phyloP scores from a whole-genome alignment of 257 asterid species.

The Solanum chmielewskii region DNA sequence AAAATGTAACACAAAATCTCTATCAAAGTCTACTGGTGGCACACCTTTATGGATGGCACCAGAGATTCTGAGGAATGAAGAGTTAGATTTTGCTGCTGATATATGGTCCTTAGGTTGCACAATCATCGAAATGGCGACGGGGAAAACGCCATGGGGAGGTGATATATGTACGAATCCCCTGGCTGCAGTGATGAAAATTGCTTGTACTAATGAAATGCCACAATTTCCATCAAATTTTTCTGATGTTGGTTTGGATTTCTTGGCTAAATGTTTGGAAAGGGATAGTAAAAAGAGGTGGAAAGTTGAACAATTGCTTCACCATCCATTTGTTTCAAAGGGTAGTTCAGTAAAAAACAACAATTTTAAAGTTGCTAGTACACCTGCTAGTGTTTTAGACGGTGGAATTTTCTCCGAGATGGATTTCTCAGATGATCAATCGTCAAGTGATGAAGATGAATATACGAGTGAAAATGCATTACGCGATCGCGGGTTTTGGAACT shows the following conservation, averaged over 20 bases:
- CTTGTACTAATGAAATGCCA: slow-evolving; percentile 28
- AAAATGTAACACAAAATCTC: background rate
- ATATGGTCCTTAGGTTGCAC: slow-evolving; percentile 69
- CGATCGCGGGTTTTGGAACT: background rate
- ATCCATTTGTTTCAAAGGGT: slow-evolving; percentile 25
- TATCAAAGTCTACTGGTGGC: slow-evolving; percentile 21
- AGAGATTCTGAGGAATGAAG: slow-evolving; percentile 30
- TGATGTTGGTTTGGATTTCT: slow-evolving; percentile 34
- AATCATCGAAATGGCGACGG: slow-evolving; percentile 59
- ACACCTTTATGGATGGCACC: slow-evolving; percentile 77
- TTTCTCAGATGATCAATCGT: slow-evolving; percentile 10
- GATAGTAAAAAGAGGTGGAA: slow-evolving; percentile 33
- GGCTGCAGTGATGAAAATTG: slow-evolving; percentile 30
- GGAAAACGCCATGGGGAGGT: slow-evolving; percentile 35
- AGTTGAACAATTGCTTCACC: slow-evolving; percentile 24
- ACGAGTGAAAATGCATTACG: slow-evolving; percentile 1
- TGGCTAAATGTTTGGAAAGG: slow-evolving; percentile 33
- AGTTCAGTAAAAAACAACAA: background rate
- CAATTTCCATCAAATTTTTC: slow-evolving; percentile 32
- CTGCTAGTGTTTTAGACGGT: slow-evolving; percentile 35
- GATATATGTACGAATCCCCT: slow-evolving; percentile 13
- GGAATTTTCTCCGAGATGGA: slow-evolving; percentile 1
- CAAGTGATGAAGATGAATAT: background rate
- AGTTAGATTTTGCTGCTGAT: slow-evolving; percentile 24
- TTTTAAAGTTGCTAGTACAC: slow-evolving; percentile 12